Evolutionary conservation across 768 basidiomycete species (phyloP), one percentile per base, ranked within the genome.

Genomic region (Kwoniella bestiolae): DNA sequence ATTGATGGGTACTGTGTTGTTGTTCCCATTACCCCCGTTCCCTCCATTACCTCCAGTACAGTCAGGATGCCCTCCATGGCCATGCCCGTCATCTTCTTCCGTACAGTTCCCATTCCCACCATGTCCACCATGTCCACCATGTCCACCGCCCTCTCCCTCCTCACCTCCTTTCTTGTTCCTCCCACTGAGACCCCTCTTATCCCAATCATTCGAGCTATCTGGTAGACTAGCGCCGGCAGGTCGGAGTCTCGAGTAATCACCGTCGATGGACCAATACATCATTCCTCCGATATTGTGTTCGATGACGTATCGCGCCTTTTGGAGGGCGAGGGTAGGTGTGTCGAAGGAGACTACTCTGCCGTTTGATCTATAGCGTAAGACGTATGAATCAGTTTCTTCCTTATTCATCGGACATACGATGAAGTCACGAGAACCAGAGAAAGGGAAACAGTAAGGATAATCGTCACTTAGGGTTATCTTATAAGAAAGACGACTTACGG

Each of bases 191-290:
- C 5, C 50, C 9, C 34, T 47, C 31, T 49, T 38, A 9, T 28
- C 34, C 25, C 38, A 41, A 18, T 41, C 38, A 41, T 38, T 41
- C 38, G 18, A 16, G 18, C 50, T 26, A 25, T 11, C 59, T 32
- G 59, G 45, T 51, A 16, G 29, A 34, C 59, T 49, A 21, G 46
- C 59, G 18, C 29, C 29, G 6, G 29, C 46, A 23, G 46, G 31
- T 38, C 31, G 61, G n/a, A 55, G 61, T 38, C 52, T 38, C 9
- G 52, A 34, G 14, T 58, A 64, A 44, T 64, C 63, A 0, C 51
- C 55, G 14, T 64, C 63, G 23, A 64, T 56, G 2, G 63, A 56
- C 63, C 63, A 64, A 26, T 51, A 64, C 63, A 64, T 64, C 63
- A 64, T 58, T 11, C 63, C 63, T 11, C 63, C 63, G 7, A 64